Evolutionary conservation across 495 filamentous ascomycete genomes (phyloP).

Genomic region (Penicillium robsamsonii): DNA sequence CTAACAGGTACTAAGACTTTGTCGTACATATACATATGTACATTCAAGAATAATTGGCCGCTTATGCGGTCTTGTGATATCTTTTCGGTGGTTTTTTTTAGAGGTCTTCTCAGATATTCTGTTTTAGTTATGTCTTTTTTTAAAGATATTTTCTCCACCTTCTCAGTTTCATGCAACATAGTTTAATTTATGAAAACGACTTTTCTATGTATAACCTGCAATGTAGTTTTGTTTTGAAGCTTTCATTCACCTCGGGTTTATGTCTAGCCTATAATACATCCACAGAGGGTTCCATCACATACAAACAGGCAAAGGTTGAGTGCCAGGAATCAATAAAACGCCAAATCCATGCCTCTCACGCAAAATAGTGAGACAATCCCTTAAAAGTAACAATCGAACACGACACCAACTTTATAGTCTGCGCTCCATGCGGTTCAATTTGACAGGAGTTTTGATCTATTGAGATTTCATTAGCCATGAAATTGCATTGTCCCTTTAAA

Average conservation of each 20-base stretch:
- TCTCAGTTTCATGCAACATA: too few relatives aligned
- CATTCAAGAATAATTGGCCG: too few relatives aligned
- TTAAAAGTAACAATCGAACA: conserved; percentile 14
- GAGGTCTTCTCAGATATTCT: too few relatives aligned
- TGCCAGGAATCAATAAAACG: conserved; percentile 39
- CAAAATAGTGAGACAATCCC: conserved; percentile 26
- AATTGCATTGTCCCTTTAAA: neutral
- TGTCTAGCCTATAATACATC: conserved; percentile 36
- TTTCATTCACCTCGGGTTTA: conserved; percentile 3
- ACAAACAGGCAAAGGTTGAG: conserved; percentile 18
- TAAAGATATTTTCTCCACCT: too few relatives aligned
- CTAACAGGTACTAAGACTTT: neutral
- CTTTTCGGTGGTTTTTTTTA: too few relatives aligned
- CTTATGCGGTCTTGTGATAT: too few relatives aligned
- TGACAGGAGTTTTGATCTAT: conserved; percentile 71
- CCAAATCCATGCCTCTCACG: conserved; percentile 40
- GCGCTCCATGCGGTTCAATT: conserved; percentile 77
- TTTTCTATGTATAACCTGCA: too few relatives aligned
- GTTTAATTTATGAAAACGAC: too few relatives aligned
- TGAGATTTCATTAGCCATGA: conserved; percentile 6
- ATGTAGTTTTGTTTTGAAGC: conserved; percentile 5
- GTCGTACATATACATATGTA: neutral
- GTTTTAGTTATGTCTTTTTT: too few relatives aligned
- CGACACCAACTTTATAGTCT: conserved; percentile 39
- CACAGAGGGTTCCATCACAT: conserved; percentile 21